Evolutionary conservation across 73 alveolate genomes (phyloP), one percentile per base, ranked within the genome.

Genomic region (Stentor roeselii): DNA sequence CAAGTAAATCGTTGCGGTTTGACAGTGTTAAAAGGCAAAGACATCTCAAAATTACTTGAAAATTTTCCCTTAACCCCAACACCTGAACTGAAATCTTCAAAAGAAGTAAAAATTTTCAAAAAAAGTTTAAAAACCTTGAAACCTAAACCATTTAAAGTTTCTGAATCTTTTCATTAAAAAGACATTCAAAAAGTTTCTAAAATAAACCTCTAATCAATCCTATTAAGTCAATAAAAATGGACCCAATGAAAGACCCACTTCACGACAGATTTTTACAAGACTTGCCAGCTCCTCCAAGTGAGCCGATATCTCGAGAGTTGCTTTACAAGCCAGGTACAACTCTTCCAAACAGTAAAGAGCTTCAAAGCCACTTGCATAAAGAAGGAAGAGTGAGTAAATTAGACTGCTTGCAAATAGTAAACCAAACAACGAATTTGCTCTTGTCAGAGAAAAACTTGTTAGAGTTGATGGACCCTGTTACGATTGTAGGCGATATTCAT

Each of bases 401-500:
- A 3, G 86, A 92, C 42, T 36, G 90, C 1, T 77, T 92, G 31
- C 59, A 50, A 78, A 31, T 88, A 39, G 36, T 88, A 14, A 83
- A 36, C 14, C 30, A 75, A 42, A 59, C 85, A 0, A 36, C 38
- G 15, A 32, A 80, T 3, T 59, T 59, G n/a, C 34, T 75, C 21
- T 27, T 36, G 21, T 39, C 83, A 76, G 97, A 92, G 67, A 84
- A 92, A 42, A 91, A 83, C 42, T 85, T 92, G 0, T 59, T 91
- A 3, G 58, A 84, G 76, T 31, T 92, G 39, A 42, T 59, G 39
- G 97, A 92, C 36, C 97, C 97, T 0, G 37, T 86, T 4, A 88
- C 87, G 4, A 34, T 92, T 3, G 95, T 92, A 0, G 97, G 96
- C 14, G 97, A 92, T 75, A 88, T 92, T 75, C 97, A 92, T 82